phyloP scores from a whole-genome alignment of 2,329 filamentous ascomycete genomes.

The Aureobasidium sp. region DNA sequence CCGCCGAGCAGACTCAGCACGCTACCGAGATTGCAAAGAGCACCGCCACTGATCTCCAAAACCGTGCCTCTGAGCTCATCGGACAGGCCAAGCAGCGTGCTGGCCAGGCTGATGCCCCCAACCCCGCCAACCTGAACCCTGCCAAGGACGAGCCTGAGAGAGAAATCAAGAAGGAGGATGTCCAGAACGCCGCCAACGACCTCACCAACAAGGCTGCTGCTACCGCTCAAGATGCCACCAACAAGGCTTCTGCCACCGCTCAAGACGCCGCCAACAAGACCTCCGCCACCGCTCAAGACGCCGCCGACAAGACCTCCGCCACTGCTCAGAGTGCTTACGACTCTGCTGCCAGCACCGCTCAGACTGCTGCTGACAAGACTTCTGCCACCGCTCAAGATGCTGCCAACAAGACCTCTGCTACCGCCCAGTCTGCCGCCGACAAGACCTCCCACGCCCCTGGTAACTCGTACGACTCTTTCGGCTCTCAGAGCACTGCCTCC shows the following conservation, averaged over 20 bases:
- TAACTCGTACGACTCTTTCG: not conserved
- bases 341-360: slow-evolving; percentile 1
- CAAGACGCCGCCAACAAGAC: not conserved
- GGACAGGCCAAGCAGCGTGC: slow-evolving; percentile 26
- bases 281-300: slow-evolving; percentile 11
- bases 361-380: not conserved
- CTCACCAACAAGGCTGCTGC: slow-evolving; percentile 8
- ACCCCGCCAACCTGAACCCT: slow-evolving; percentile 16
- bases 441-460: slow-evolving; percentile 13
- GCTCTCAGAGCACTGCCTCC: not conserved
- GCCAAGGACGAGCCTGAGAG: slow-evolving; percentile 14
- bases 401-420: not conserved
- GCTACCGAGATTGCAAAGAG: slow-evolving; percentile 50
- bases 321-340: not conserved
- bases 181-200: slow-evolving; percentile 17
- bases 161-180: slow-evolving; percentile 14
- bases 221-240: not conserved
- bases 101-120: slow-evolving; percentile 18
- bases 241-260: slow-evolving; percentile 10
- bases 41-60: slow-evolving; percentile 52
- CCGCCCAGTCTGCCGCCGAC: not conserved
- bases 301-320: not conserved
- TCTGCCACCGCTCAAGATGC: slow-evolving; percentile 12
- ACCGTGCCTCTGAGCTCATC: slow-evolving; percentile 51
- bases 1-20: slow-evolving; percentile 50